Evolutionary conservation across 2,329 filamentous ascomycete genomes (phyloP).

Genomic region (Achaetomium macrosporum): DNA sequence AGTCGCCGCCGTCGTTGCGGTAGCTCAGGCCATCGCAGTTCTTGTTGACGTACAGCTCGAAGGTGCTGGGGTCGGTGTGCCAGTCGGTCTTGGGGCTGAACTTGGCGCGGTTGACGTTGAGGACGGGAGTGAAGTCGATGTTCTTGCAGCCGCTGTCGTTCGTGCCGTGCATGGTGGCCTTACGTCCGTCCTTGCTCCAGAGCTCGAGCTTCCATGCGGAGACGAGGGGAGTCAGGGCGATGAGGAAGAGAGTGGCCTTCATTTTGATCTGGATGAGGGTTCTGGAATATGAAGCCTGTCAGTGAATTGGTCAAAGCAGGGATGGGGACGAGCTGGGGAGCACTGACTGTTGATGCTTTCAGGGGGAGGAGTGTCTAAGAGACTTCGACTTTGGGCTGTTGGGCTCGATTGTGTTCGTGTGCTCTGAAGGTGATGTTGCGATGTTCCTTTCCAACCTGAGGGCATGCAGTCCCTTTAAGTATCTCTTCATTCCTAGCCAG

Average conservation of each 20-base stretch:
- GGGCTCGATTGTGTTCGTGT: not conserved
- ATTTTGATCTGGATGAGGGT: conserved; percentile 1
- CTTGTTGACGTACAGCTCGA: conserved; percentile 15
- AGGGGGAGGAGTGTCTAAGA: too few species aligned
- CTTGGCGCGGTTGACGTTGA: conserved; percentile 17
- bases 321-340: too few species aligned
- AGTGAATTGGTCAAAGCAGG: not conserved
- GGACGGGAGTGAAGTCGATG: conserved; percentile 12
- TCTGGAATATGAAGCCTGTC: not conserved
- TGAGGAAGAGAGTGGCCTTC: conserved; percentile 10
- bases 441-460: not conserved
- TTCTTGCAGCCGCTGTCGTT: conserved; percentile 14
- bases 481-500: not conserved
- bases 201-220: conserved; percentile 18
- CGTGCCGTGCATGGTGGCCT: conserved; percentile 8
- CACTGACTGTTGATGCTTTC: too few species aligned
- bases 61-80: conserved; percentile 8
- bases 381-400: too few species aligned
- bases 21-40: conserved; percentile 15
- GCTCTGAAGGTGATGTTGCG: too few species aligned
- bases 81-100: conserved; percentile 7
- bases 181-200: conserved; percentile 7
- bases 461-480: not conserved
- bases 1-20: conserved; percentile 11
- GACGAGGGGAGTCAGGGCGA: conserved; percentile 7